Conservation (phyloP, 2,329 filamentous ascomycete species). For the Ascocoryne sarcoides region DNA sequence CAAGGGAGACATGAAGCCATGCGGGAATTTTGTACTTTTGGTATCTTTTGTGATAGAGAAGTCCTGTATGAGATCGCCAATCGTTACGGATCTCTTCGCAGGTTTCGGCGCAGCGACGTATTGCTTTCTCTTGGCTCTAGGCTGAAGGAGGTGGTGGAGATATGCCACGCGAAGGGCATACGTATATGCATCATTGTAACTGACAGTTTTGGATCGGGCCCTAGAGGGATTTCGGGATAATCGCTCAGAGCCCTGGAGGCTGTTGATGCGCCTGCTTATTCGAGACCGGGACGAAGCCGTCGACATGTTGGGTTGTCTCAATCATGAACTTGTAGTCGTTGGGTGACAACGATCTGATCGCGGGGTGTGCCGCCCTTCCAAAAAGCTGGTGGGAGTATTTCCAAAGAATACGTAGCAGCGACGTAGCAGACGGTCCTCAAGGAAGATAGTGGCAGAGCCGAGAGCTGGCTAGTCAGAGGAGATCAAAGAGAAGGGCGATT, state of each 20-base stretch:
- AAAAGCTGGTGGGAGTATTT: not conserved
- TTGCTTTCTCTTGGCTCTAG: conserved; percentile 80
- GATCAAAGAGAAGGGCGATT: not conserved
- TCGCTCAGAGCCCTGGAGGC: conserved; percentile 22
- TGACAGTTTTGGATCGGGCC: conserved; percentile 40
- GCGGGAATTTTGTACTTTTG: conserved; percentile 62
- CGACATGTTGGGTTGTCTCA: conserved; percentile 20
- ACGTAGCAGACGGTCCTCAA: not conserved
- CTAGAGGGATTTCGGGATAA: conserved; percentile 33
- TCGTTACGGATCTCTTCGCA: conserved; percentile 57
- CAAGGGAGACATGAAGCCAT: conserved; percentile 60
- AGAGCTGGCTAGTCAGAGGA: not conserved
- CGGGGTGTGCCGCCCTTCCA: not conserved
- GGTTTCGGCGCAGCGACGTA: conserved; percentile 63
- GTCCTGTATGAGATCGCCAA: conserved; percentile 83
- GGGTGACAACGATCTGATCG: not conserved
- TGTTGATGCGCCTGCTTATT: conserved; percentile 25
- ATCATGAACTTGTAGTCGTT: conserved; percentile 1
- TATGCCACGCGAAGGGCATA: conserved; percentile 87
- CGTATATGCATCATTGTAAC: conserved; percentile 76
- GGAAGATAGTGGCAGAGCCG: not conserved
- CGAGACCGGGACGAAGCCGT: conserved; percentile 22
- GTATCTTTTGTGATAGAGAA: conserved; percentile 58
- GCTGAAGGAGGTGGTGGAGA: conserved; percentile 86
- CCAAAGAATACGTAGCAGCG: not conserved